Evolutionary conservation across 2,329 filamentous ascomycete genomes (phyloP), one percentile per base, ranked within the genome.

Genomic region (Leptographium flavum): DNA sequence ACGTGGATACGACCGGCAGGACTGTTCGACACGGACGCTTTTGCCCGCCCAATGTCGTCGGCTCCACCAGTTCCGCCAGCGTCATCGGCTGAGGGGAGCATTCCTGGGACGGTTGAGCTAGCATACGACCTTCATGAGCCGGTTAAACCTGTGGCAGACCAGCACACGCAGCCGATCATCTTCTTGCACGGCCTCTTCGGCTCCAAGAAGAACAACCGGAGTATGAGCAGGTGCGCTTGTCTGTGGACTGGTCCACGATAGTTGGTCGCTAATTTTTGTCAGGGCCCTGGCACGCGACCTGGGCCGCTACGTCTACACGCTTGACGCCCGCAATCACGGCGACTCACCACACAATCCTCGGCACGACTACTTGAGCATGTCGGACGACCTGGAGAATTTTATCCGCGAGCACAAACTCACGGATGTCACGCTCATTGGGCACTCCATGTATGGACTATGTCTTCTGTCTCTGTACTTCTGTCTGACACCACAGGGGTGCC

Each of bases 101-200:
- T 21, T 15, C 21, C 32, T 3, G 46, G 28, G 3, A 35, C 51
- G 5, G 57, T 67, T 1, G 50, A 60, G 17, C 63, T 87, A 31
- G 72, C 73, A 1, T 87, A 75, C 59, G 81, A 86, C 55, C 65
- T 83, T 37, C 78, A 87, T 57, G 66, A 74, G 55, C 77, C 82
- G 1, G 55, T 65, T 1, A 68, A 67, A 42, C 59, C 61, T 2
- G 60, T 63, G 23, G 57, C 62, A 45, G 60, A 68, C 56, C 58
- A 61, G 47, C 62, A 65, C 49, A 60, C 62, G 30, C 56, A 65
- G 33, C 84, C 88, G 2, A 86, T 96, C 51, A 64, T 96, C 50
- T 83, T 96, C 53, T 76, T 96, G 57, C 90, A 96, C 60, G 90
- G 92, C 1, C 70, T 96, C 11, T 95, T 96, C 57, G 90, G 90